Conservation (phyloP, 1,284 basidiomycete species). For the Wallemia hederae region DNA sequence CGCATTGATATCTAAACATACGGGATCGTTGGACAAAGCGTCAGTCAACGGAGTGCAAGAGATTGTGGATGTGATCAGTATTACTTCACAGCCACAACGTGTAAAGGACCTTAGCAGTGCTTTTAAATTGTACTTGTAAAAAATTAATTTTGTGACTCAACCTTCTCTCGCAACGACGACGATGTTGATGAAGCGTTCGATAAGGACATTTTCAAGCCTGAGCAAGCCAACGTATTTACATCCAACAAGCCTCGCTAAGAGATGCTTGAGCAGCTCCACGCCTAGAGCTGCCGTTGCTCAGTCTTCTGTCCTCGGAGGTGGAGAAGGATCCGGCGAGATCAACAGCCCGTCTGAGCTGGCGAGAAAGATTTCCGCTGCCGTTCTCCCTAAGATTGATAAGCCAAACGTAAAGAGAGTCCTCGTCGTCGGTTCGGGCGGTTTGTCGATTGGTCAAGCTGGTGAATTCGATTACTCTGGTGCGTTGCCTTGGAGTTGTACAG, state of each 20-base stretch:
- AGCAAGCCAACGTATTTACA: background rate
- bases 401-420: slow-evolving; percentile 85
- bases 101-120: background rate
- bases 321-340: slow-evolving; percentile 35
- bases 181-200: background rate
- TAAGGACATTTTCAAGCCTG: background rate
- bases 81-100: background rate
- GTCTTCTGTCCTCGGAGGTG: slow-evolving; percentile 43
- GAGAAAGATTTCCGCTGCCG: slow-evolving; percentile 62
- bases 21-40: background rate
- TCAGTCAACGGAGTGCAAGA: background rate
- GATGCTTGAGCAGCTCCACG: background rate
- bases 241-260: background rate
- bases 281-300: slow-evolving; percentile 32
- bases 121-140: background rate
- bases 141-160: background rate
- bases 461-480: slow-evolving; percentile 94
- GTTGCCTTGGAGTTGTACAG: too few species aligned
- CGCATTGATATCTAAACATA: background rate
- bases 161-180: background rate
- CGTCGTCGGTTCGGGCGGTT: slow-evolving; percentile 83
- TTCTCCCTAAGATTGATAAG: slow-evolving; percentile 53
- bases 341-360: slow-evolving; percentile 79
- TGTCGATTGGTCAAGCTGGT: slow-evolving; percentile 92
- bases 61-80: background rate